Evolutionary conservation across 2,329 filamentous ascomycete genomes (phyloP), one percentile per base, ranked within the genome.

Genomic region (Ophiostoma ulmi): DNA sequence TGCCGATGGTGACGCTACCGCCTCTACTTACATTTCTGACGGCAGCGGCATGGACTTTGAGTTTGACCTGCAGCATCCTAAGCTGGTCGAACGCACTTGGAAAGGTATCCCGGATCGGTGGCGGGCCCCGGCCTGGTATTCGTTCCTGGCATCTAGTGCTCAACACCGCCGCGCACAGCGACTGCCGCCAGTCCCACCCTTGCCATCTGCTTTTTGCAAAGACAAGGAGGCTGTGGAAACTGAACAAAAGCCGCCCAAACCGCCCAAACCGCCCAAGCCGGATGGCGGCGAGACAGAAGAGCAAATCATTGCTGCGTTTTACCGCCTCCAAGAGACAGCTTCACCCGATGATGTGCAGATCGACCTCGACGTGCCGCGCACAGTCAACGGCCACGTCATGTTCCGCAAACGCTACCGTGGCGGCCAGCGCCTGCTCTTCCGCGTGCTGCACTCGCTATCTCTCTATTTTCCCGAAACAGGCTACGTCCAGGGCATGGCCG

Each of bases 401-500:
- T 99, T 99, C 78, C 89, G 95, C 65, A 87, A 89, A 73, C 87
- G 95, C 68, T 99, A 99, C 80, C 88, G 93, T 35, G 95, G 95
- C 72, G 95, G 94, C 1, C 94, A 99, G 79, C 88, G 95, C 63
- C 83, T 98, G 17, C 83, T 99, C 2, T 99, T 99, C 80, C 88
- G 95, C 68, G 93, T 98, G 2, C 85, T 99, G 38, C 95, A 98
- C 78, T 91, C 92, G 64, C 87, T 98, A 78, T 94, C 93, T 22
- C 86, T 99, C 13, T 96, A 97, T 78, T 94, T 94, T 74, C 92
- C 93, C 0, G 90, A 91, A 35, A 95, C 92, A 13, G 95, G 95
- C 38, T 99, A 99, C 78, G 95, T 98, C 0, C 95, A 99, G 80
- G 95, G 95, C 70, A 99, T 99, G 95, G 95, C 94, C 20, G 92